Conservation (phyloP, 345 rosid genomes). For the Populus nigra region DNA sequence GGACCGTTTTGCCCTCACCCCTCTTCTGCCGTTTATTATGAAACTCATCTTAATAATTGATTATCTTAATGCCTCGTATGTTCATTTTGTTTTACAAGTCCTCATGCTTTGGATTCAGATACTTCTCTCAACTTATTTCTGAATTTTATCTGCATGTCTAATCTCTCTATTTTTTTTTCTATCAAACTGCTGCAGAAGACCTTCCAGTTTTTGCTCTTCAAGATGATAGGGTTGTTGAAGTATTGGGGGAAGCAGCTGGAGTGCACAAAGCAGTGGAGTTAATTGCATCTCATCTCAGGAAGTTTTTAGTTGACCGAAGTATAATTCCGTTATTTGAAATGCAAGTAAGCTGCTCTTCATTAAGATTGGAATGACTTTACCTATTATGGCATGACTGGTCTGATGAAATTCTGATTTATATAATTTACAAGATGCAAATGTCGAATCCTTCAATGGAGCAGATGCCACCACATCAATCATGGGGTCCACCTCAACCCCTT, state of each 20-base stretch:
- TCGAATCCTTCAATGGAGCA: constrained; percentile 74
- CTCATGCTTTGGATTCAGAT: not conserved
- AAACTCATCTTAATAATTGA: not conserved
- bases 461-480: constrained; percentile 83
- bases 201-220: constrained; percentile 94
- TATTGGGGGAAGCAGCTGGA: constrained; percentile 74
- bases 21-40: not conserved
- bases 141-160: not conserved
- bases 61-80: not conserved
- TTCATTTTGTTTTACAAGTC: not conserved
- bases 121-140: not conserved
- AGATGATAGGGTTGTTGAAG: constrained; percentile 98
- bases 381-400: not conserved
- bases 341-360: constrained; percentile 49
- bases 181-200: constrained; percentile 60
- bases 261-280: constrained; percentile 93
- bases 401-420: constrained; percentile 1
- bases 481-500: constrained; percentile 93
- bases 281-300: constrained; percentile 90
- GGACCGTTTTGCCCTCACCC: not conserved
- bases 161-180: constrained; percentile 4
- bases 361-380: not conserved
- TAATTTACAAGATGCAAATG: constrained; percentile 71
- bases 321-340: constrained; percentile 85
- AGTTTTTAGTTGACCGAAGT: constrained; percentile 96